Evolutionary conservation across 495 filamentous ascomycete species (phyloP), one percentile per base, ranked within the genome.

Genomic region (Penicillium coprophilum): DNA sequence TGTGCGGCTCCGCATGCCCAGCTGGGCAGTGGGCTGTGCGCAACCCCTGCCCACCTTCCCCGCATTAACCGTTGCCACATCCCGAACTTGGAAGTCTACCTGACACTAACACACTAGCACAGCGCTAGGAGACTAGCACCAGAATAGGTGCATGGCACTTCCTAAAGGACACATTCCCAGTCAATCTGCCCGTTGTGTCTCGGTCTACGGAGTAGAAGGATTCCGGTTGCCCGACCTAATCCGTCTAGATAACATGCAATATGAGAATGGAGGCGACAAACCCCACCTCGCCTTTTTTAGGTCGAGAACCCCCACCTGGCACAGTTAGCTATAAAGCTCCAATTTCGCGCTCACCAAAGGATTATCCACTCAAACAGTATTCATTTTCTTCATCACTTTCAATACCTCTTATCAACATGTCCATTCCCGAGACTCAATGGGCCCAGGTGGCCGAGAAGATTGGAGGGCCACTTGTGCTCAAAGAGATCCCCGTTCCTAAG

Each of bases 361-460:
- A 19, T 5, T 7, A 19, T 27, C 48, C 28, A 23, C 21, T 17
- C 31, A 27, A n/a, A n/a, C n/a, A n/a, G n/a, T n/a, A n/a, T n/a
- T n/a, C n/a, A n/a, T n/a, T n/a, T n/a, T n/a, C n/a, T n/a, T n/a
- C n/a, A n/a, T n/a, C n/a, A n/a, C n/a, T n/a, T n/a, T n/a, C n/a
- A n/a, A n/a, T n/a, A 27, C 24, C 0, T 5, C 24, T 39, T 27
- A 17, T 31, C 20, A 44, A 44, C 7, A 53, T 53, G 40, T 46
- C 53, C 17, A 70, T 95, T 58, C 91, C 91, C 43, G 82, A 78
- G 43, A 84, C 82, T 66, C 91, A 96, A 77, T 89, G 84, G 89
- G 91, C 91, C 6, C 87, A 91, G 70, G 88, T 96, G 53, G 81
- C 91, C 62, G 87, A 94, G 69, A 80, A 87, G 74, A 81, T 77